Base-by-base conservation (phyloP, 345 rosid genomes). In the Toxicodendron radicans region DNA sequence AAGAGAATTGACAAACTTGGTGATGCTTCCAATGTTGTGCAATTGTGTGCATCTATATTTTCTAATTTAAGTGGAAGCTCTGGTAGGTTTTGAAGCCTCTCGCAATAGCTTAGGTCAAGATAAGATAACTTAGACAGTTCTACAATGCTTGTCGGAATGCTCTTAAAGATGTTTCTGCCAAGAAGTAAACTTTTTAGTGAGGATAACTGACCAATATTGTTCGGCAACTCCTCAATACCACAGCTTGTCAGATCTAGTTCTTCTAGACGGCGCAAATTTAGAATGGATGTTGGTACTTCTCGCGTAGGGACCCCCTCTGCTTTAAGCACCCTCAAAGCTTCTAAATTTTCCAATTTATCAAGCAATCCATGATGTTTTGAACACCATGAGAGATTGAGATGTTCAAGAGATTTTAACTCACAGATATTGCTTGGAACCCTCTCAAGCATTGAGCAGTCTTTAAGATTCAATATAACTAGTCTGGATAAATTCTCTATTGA, bases 51-150 rank as follows among this genome's bases (percentile, higher is more conserved):
- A 43, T 51, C 63, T 48, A 78, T 21, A 45, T 58, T 30, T 64
- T 33, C 12, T 43, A 77, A 58, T 18, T 70, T 13, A 9, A 24
- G 65, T 56, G 81, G 86, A 72, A 79, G 80, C 58, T 79, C 85
- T 3, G 78, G 81, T 70, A 85, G 32, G 21, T 75, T 73, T 64
- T 60, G 74, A 56, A 85, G 86, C 66, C 64, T 63, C 76, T 27
- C 73, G 58, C 85, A 85, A 23, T 66, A 66, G 59, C 49, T 48
- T 23, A 85, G 24, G 14, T 45, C 0, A 14, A 83, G 77, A 35
- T 13, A 58, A 12, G 1, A 43, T 24, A 83, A 78, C 16, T 66
- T 30, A 53, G 77, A 58, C 32, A 81, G 87, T 17, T 71, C 71
- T 61, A 46, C 73, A 59, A 86, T 58, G 54, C 79, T 79, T 20